These are phyloP conservation scores for Notholithocarpus densiflorus DNA, from an alignment of 306 rosid genomes.

Conservation along the genomic window DNA sequence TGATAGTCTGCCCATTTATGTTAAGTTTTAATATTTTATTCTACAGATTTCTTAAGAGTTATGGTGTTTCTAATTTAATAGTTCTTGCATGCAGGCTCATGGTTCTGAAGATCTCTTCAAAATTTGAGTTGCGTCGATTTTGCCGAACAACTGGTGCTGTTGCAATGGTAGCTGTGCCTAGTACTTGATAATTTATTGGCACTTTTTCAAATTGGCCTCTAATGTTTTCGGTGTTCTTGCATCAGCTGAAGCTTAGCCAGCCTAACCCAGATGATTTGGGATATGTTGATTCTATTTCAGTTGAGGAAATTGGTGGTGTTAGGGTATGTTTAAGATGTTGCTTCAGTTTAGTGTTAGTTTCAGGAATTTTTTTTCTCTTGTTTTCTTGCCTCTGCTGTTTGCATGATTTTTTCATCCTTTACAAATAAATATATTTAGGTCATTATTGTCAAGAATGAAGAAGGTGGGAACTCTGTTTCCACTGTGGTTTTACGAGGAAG, in stretches of 20 bases:
- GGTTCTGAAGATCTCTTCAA: constrained; percentile 90
- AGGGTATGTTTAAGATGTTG: constrained; percentile 51
- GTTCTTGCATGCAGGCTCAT: constrained; percentile 64
- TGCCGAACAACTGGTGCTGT: constrained; percentile 92
- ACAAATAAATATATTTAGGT: constrained; percentile 40
- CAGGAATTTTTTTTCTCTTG: neutral
- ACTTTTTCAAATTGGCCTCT: constrained; percentile 20
- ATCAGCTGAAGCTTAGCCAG: constrained; percentile 87
- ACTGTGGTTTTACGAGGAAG: constrained; percentile 80
- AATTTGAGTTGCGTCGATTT: constrained; percentile 87
- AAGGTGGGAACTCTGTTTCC: constrained; percentile 78
- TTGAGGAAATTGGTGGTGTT: constrained; percentile 92
- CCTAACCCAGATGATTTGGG: constrained; percentile 93
- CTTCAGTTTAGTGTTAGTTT: constrained; percentile 2
- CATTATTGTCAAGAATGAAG: constrained; percentile 70
- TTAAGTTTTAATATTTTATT: neutral
- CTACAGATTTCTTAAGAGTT: neutral
- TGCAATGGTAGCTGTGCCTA: constrained; percentile 50
- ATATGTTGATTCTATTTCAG: constrained; percentile 74
- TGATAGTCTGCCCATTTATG: neutral
- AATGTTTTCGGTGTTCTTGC: constrained; percentile 23
- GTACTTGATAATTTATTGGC: neutral
- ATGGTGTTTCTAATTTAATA: constrained; percentile 3
- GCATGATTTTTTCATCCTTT: neutral
- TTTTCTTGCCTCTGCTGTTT: neutral